Percentiles rank a stretch among this genome's conserved stretches.
Conservation (phyloP, 495 filamentous ascomycete species). For the Trichoderma virens region DNA sequence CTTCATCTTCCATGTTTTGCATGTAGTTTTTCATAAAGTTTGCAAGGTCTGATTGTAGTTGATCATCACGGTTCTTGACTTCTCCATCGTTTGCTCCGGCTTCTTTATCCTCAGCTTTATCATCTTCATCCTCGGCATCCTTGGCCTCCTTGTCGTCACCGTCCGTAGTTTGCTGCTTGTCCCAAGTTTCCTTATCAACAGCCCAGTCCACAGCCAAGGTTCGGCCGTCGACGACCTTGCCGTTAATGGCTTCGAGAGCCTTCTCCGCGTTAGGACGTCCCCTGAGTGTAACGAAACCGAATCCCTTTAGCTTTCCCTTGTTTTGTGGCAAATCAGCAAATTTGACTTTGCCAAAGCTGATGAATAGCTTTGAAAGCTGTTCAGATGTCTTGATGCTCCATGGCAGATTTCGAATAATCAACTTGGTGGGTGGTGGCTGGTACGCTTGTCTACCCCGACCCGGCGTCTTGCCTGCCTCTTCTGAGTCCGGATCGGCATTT, state of each 20-base stretch:
- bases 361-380: slow-evolving; percentile 68
- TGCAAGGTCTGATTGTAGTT: slow-evolving; percentile 20
- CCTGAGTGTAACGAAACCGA: slow-evolving; percentile 85
- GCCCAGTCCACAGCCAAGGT: slow-evolving; percentile 92
- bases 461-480: slow-evolving; percentile 37
- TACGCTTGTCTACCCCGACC: slow-evolving; percentile 46
- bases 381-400: slow-evolving; percentile 89
- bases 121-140: slow-evolving; percentile 25
- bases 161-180: slow-evolving; percentile 45
- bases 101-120: slow-evolving; percentile 17
- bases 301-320: slow-evolving; percentile 67
- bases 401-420: slow-evolving; percentile 92
- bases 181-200: slow-evolving; percentile 83
- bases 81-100: slow-evolving; percentile 27
- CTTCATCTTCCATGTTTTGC: slow-evolving; percentile 36
- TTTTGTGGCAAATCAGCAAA: slow-evolving; percentile 70
- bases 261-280: slow-evolving; percentile 88
- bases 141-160: slow-evolving; percentile 22
- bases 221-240: slow-evolving; percentile 80
- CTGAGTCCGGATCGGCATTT: slow-evolving; percentile 41
- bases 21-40: slow-evolving; percentile 28
- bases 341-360: slow-evolving; percentile 84
- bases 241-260: slow-evolving; percentile 77
- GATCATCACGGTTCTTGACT: slow-evolving; percentile 22
- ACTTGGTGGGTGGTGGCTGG: slow-evolving; percentile 49